phyloP scores from a whole-genome alignment of 768 basidiomycete species.

The Tylopilus sp. region DNA sequence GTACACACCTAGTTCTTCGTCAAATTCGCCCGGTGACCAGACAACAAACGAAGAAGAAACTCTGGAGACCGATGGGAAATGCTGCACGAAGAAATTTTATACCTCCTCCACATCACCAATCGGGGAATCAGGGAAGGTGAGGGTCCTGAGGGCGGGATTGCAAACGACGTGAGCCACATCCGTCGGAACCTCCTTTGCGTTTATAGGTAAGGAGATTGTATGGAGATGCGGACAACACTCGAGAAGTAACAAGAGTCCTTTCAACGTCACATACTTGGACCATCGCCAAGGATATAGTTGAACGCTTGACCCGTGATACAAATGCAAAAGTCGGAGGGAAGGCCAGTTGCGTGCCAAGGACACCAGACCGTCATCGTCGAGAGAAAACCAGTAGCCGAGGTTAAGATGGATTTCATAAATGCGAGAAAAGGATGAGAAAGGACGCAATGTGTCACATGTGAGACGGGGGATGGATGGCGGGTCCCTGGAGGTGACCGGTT shows the following conservation, averaged over 20 bases:
- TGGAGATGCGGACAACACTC: not conserved
- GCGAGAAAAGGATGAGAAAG: not conserved
- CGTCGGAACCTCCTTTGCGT: too few relatives aligned
- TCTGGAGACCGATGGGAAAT: too few relatives aligned
- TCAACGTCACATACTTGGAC: not conserved
- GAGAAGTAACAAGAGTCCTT: not conserved
- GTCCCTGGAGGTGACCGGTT: too few relatives aligned
- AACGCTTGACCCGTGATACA: not conserved
- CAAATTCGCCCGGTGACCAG: too few relatives aligned
- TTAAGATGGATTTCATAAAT: not conserved
- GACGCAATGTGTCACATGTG: not conserved
- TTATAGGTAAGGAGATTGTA: not conserved
- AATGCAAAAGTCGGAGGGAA: not conserved
- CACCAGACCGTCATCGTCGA: not conserved
- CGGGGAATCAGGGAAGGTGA: too few relatives aligned
- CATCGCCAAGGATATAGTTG: not conserved
- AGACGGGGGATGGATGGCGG: not conserved
- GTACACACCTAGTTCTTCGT: too few relatives aligned
- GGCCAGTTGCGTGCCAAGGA: not conserved
- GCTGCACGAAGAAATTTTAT: too few relatives aligned
- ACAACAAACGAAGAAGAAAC: too few relatives aligned
- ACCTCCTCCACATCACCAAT: too few relatives aligned
- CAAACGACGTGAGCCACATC: not conserved
- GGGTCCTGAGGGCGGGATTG: too few relatives aligned
- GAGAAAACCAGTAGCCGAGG: not conserved